Evolutionary conservation across 306 rosid species (phyloP), one percentile per base, ranked within the genome.

Genomic region (Leucaena leucocephala): DNA sequence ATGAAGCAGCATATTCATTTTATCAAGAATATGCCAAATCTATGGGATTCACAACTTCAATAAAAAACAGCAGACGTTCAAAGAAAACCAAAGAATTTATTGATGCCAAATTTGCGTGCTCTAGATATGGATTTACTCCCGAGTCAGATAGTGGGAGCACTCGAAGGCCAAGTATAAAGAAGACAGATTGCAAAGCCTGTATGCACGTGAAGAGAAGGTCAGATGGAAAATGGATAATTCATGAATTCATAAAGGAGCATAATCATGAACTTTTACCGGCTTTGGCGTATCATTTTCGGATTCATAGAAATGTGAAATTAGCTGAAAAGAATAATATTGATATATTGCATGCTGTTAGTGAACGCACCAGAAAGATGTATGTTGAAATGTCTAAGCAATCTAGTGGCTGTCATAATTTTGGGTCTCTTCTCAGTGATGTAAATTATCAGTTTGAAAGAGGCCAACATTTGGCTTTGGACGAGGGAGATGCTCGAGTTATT

Each of bases 141-240:
- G 97, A 94, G 85, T 87, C 94, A 39, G 98, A 94, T 46, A 61
- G 96, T 78, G 91, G 96, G 27, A 89, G 89, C 83, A 91, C 91
- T 73, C 93, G 97, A 68, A 89, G 98, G 45, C 90, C 97, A n/a
- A 94, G 91, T 78, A 96, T 94, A 75, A 94, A 90, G 84, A 94
- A 94, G 91, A 90, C 97, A 5, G 98, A 91, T 61, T 94, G 98
- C 87, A 94, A 91, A 87, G 98, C 98, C 84, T 91, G 98, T 85
- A 94, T 94, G 98, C 97, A 94, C 74, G 98, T 94, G 91, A 94
- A 94, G 91, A 91, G 91, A 82, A 90, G 82, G 85, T 73, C 87
- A 14, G 93, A 90, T 82, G 98, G 97, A 58, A 94, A 92, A 82
- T 94, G 98, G 98, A 91, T 85, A 43, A 89, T 94, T 84, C 97